Evolutionary conservation across 2,329 filamentous ascomycete genomes (phyloP), one percentile per base, ranked within the genome.

Genomic region (Pseudopyrenochaeta lycopersici): DNA sequence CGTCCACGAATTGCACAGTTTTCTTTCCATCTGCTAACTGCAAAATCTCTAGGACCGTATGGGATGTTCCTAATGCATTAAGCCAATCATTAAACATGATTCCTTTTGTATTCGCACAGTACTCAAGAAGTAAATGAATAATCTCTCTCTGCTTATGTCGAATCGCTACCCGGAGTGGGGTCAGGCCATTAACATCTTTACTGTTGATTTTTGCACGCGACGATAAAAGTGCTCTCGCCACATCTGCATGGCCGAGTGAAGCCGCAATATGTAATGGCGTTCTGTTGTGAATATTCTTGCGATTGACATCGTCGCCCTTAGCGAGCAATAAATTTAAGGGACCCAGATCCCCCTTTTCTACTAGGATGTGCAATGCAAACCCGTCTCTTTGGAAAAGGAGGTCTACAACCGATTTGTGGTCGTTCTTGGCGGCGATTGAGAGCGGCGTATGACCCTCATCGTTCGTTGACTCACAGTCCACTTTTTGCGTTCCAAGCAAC

Each of bases 401-500:
- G 4, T 7, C 15, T 15, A 33, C 33, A 7, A 38, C 18, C 18
- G 17, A 30, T 10, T 15, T 11, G 29, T 38, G 31, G 2, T 18
- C 29, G 10, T 27, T 11, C 3, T 30, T 27, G 11, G 31, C 29
- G 12, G 45, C 45, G 15, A 9, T 12, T 29, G 40, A 36, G 14
- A 50, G 47, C 4, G 47, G 39, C 18, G 47, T 50, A 6, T 41
- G 39, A 6, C 40, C 31, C 11, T 44, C 47, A 18, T 36, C 33
- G 21, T 50, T 39, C 21, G 20, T 44, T 5, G 46, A 21, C 18
- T 49, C 36, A 32, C 27, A n/a, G 27, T 49, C 29, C 9, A 49
- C 46, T 18, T 20, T 18, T 7, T 43, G 2, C 11, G 14, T 35
- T 10, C 7, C 29, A 18, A 50, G 47, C 27, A 50, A 39, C 3